Conservation (phyloP, 2,329 filamentous ascomycete genomes). For the Aspergillus udagawae region DNA sequence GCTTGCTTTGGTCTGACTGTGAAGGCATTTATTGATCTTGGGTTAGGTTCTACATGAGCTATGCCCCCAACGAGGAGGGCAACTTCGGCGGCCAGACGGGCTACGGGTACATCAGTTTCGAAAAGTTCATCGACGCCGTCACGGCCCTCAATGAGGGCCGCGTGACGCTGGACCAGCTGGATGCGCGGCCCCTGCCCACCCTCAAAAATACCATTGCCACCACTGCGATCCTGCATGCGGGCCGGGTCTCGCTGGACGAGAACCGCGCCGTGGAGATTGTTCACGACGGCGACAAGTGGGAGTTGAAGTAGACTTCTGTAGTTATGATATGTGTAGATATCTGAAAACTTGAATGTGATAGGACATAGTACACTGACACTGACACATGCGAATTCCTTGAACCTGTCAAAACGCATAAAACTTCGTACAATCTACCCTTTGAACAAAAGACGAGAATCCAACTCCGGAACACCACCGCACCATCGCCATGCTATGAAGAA, state of each 20-base stretch:
- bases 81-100: slow-evolving; percentile 89
- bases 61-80: slow-evolving; percentile 88
- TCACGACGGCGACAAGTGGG: slow-evolving; percentile 53
- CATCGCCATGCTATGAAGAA: slow-evolving; percentile 11
- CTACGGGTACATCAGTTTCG: slow-evolving; percentile 90
- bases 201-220: slow-evolving; percentile 86
- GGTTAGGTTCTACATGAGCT: slow-evolving; percentile 78
- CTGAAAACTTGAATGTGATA: neutral
- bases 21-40: neutral
- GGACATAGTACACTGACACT: neutral
- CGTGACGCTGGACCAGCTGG: slow-evolving; percentile 69
- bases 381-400: no score
- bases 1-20: neutral
- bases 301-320: slow-evolving; percentile 48
- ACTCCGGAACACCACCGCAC: slow-evolving; percentile 1
- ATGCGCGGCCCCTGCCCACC: slow-evolving; percentile 76
- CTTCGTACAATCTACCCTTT: neutral
- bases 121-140: slow-evolving; percentile 92
- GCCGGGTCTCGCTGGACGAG: slow-evolving; percentile 79
- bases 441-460: neutral
- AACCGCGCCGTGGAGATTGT: slow-evolving; percentile 69
- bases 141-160: slow-evolving; percentile 70
- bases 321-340: neutral
- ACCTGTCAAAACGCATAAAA: neutral
- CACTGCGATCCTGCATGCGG: slow-evolving; percentile 86